These are phyloP conservation scores for Ettlia oleoabundans DNA, from an alignment of 139 green algal species.

Conservation along the genomic window DNA sequence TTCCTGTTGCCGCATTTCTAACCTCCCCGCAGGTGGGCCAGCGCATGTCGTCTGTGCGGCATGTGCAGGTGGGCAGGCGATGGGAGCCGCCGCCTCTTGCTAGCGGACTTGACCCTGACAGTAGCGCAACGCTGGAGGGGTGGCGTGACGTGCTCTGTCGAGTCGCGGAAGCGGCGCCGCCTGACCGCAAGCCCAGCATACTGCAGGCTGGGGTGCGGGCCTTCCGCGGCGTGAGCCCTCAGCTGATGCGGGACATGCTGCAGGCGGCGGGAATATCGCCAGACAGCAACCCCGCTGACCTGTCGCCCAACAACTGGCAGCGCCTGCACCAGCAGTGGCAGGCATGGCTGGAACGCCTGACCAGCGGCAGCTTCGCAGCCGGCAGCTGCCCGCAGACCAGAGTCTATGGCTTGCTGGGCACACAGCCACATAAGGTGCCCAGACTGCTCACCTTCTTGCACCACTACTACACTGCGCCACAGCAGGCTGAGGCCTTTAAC, in stretches of 20 bases:
- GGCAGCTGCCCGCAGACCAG: conserved; percentile 31
- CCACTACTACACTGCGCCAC: conserved; percentile 60
- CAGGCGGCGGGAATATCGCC: conserved; percentile 27
- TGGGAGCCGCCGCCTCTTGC: conserved; percentile 71
- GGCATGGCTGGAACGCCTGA: conserved; percentile 59
- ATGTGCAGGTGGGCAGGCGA: conserved; percentile 69
- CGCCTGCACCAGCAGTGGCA: conserved; percentile 61
- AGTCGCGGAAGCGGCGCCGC: conserved; percentile 36
- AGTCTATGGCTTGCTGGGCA: conserved; percentile 61
- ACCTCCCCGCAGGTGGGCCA: conserved; percentile 62
- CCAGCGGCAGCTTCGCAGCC: conserved; percentile 42
- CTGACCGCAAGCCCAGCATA: neutral
- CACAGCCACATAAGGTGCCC: conserved; percentile 21
- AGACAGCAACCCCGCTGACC: neutral
- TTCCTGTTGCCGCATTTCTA: neutral
- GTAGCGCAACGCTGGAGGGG: conserved; percentile 21
- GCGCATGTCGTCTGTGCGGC: conserved; percentile 70
- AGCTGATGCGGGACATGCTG: conserved; percentile 69
- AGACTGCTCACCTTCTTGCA: conserved; percentile 62
- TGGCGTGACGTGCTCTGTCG: conserved; percentile 57
- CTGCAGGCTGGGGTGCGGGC: conserved; percentile 49
- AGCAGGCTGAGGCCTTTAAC: conserved; percentile 47
- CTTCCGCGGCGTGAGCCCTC: conserved; percentile 76
- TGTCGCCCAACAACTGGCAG: conserved; percentile 52
- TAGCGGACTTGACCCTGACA: conserved; percentile 60